Base-by-base conservation (phyloP, 768 basidiomycete species). In the Mycena metata region DNA sequence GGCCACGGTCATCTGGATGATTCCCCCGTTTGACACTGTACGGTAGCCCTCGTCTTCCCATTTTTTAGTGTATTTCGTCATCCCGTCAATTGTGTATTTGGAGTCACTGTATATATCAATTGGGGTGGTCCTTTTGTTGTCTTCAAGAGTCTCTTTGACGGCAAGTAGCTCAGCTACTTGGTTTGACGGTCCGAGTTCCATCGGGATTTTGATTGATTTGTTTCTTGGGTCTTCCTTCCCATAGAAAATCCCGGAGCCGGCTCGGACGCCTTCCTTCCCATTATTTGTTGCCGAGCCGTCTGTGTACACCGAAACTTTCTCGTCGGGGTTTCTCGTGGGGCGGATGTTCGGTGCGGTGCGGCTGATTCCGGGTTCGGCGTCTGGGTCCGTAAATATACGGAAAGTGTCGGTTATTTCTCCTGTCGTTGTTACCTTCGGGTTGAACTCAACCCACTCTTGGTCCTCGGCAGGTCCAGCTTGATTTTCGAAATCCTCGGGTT, bases 21-120 rank as follows among this genome's bases (percentile, higher is more conserved):
- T 10, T 10, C n/a, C 46, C 8, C 46, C 46, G 19, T 47, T 47
- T 47, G 11, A 12, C n/a, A 47, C n/a, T 47, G 46, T 47, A 17
- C 46, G 46, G 46, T 47, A 47, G 46, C 46, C 46, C 21, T 47
- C 46, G 46, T 47, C n/a, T n/a, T n/a, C n/a, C n/a, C n/a, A n/a
- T n/a, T n/a, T n/a, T n/a, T n/a, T n/a, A n/a, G n/a, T n/a, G n/a
- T n/a, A n/a, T n/a, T n/a, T n/a, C n/a, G n/a, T n/a, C n/a, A n/a
- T n/a, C n/a, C n/a, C n/a, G n/a, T 21, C 16, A n/a, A n/a, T n/a
- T n/a, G n/a, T n/a, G n/a, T n/a, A n/a, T n/a, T n/a, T n/a, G n/a
- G n/a, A n/a, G n/a, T 52, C 51, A 7, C 51, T 52, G 10, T 9
- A 24, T 26, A 52, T 35, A 19, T 33, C 36, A 15, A 55, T 55